Base-by-base conservation (phyloP, 306 rosid species). In the Castanospermum australe region DNA sequence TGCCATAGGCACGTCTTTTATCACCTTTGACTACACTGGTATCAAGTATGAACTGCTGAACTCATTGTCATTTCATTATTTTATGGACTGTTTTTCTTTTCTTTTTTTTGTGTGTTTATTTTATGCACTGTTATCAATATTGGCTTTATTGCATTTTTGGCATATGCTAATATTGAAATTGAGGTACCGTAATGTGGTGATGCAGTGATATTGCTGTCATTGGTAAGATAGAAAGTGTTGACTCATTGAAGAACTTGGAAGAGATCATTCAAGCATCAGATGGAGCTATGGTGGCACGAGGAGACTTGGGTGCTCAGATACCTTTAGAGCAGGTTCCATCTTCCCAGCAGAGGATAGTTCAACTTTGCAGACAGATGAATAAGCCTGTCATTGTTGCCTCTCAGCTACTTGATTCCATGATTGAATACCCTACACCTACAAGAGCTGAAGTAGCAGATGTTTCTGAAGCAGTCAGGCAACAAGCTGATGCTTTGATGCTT, bases 391-490 rank as follows among this genome's bases (percentile, higher is more conserved):
- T 96, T 76, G 99, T 96, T 78, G 99, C 99, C 61, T 96, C 99
- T 80, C 99, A 96, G 87, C 79, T 96, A 54, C 99, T 96, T 18
- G 99, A 96, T 30, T 96, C 99, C 30, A 96, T 96, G 99, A 93
- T 96, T 45, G 99, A 96, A 86, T 96, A 96, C 77, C 99, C 99
- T 33, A 93, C 98, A 5, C 99, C 99, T 51, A 96, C 99, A 17
- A 90, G 99, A 84, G 99, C 99, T 38, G 99, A 96, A 86, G 99
- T 96, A 64, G 99, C 99, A 36, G 99, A 96, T 90, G 98, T 96
- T 82, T 96, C 99, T 65, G 99, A 96, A 88, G 99, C 99, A 35
- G 99, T 96, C 47, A 88, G 99, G 91, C 99, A 96, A 84, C 90
- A 97, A 8, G 91, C 99, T 51, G 99, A 96, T 89, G 99, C 99